Base-by-base conservation (phyloP, 2,329 filamentous ascomycete genomes). In the Ophiognomonia clavigignenti-juglandacearum region DNA sequence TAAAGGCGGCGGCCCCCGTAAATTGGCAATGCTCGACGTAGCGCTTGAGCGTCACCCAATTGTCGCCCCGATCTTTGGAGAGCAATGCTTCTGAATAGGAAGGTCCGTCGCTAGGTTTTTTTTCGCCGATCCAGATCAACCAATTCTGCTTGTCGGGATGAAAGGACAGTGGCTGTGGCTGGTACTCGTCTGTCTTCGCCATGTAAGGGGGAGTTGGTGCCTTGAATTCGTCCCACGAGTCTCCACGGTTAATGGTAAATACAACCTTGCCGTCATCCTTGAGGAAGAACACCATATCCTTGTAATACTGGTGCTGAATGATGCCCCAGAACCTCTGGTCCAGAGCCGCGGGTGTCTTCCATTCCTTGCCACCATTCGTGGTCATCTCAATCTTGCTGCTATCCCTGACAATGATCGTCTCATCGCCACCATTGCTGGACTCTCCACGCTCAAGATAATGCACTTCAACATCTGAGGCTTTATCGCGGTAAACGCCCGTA, bases 21-120 rank as follows among this genome's bases (percentile, higher is more conserved):
- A 97, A 98, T 58, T 93, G 85, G 64, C 93, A 98, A 58, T 83
- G 88, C 51, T 81, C 71, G 4, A 90, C 88, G 57, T 86, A 88
- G 8, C 84, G 80, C 48, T 85, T 73, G 35, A 95, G 71, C 6
- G 82, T 81, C 44, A 82, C 70, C 93, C 93, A 98, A 42, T 79
- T 75, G 51, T 85, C 80, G 26, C 92, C 92, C 43, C 88, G 85
- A 60, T 96, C 88, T 26, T 72, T 83, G 29, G 87, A 89, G 48
- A 88, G 74, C 37, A 86, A 89, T 2, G 91, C 88, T 52, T 86
- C 80, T 1, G 74, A 74, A 57, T 87, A 84, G 63, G 91, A 96
- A 8, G 4, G 34, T 27, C 78, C 72, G 4, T 69, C 62, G 26
- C 64, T 64, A 4, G 20, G 14, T 36, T 82, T 78, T 52, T 85